A percentile compares a stretch with the other conserved stretches of the same genome.
Evolutionary conservation across 495 filamentous ascomycete species (phyloP).

Genomic region (Neurospora discreta): DNA sequence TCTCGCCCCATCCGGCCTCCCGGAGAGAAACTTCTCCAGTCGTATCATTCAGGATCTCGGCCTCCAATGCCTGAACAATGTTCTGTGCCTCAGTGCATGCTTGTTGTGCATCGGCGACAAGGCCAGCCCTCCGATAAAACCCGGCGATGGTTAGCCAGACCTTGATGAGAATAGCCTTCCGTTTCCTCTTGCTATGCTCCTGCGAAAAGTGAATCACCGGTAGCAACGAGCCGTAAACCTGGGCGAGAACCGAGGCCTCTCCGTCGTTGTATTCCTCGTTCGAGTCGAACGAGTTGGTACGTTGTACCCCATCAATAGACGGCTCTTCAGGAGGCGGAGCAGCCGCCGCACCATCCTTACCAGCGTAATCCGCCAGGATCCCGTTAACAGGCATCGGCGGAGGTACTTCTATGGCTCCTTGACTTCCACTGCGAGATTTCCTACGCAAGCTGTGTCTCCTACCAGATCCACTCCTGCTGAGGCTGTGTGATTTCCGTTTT

Average conservation of each 20-base stretch:
- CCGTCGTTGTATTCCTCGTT: constrained; percentile 9
- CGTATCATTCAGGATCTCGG: constrained; percentile 40
- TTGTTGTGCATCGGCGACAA: constrained; percentile 64
- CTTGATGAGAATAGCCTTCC: constrained; percentile 53
- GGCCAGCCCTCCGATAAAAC: constrained; percentile 71
- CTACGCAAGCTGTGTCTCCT: constrained; percentile 35
- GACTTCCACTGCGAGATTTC: constrained; percentile 30
- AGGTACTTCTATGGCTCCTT: neutral
- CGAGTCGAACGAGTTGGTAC: constrained; percentile 20
- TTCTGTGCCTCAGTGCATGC: constrained; percentile 74
- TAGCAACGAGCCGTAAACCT: constrained; percentile 16
- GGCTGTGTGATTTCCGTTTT: constrained; percentile 22
- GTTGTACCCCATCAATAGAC: constrained; percentile 9
- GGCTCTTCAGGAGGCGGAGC: neutral
- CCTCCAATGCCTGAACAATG: constrained; percentile 46
- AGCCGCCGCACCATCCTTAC: neutral
- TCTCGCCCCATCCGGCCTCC: constrained; percentile 58
- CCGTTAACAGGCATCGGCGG: neutral
- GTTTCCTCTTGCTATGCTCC: constrained; percentile 42
- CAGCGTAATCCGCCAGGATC: neutral
- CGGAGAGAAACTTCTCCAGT: constrained; percentile 37
- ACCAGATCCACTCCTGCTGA: constrained; percentile 31
- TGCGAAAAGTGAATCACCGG: constrained; percentile 40
- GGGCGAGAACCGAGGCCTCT: neutral
- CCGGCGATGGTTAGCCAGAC: constrained; percentile 85